Base-by-base conservation (phyloP, 768 basidiomycete species). In the Leccinum rimulosum region DNA sequence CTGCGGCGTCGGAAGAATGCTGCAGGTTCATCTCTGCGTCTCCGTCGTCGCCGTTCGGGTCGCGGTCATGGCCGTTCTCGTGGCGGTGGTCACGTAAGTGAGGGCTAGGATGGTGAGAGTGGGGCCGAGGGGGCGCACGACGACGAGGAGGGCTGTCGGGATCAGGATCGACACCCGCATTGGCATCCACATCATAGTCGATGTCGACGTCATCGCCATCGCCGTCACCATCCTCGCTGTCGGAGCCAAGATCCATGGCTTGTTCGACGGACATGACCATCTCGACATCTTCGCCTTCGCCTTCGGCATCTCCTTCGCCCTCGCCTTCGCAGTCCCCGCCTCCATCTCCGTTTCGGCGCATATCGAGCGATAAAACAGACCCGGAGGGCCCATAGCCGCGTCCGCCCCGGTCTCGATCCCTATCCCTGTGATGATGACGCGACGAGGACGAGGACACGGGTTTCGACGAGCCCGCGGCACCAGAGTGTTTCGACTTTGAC, bases 201-300 rank as follows among this genome's bases (percentile, higher is more conserved):
- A n/a, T 5, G 19, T 45, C 43, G 19, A 19, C 19, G n/a, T 45
- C 43, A 12, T 43, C 40, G 10, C 17, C 38, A 40, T 33, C 27
- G n/a, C 17, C 25, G 15, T 73, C 65, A 35, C 51, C 64, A 6
- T 72, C 71, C 25, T 75, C 76, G 30, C 71, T 74, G 8, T 70
- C 73, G 3, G 75, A 74, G 1, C 71, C 79, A 56, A 81, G 71
- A 58, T 77, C 79, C 77, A 80, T 80, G 3, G 74, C 75, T 54
- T 78, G 77, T 56, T 78, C 78, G 22, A 78, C 75, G 4, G 77
- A 75, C 73, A 79, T 73, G 56, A 70, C 51, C 72, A 75, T 70
- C 48, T 62, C 66, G 3, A 64, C 68, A 14, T 68, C 74, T 30
- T 66, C 74, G 2, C 50, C 68, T 1, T 65, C 68, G 6, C 22